These are phyloP conservation scores for Lentinula detonsa DNA, from an alignment of 768 basidiomycete species.

Conservation along the genomic window DNA sequence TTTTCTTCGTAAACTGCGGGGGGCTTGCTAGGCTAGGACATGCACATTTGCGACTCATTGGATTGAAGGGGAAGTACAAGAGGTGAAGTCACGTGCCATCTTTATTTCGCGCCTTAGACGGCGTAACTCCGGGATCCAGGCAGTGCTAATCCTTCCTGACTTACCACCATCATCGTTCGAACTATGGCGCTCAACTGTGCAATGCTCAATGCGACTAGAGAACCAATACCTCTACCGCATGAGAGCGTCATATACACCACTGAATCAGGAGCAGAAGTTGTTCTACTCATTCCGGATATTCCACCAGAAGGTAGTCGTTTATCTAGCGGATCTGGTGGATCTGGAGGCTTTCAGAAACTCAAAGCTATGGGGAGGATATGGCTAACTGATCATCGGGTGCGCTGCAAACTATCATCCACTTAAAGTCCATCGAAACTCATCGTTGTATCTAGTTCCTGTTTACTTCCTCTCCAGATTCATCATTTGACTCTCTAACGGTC, in stretches of 20 bases:
- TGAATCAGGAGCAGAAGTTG: slow-evolving; percentile 52
- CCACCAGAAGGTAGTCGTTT: slow-evolving; percentile 31
- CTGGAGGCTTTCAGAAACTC: slow-evolving; percentile 49
- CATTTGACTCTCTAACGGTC: slow-evolving; percentile 23
- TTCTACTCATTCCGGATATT: slow-evolving; percentile 50
- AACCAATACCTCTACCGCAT: slow-evolving; percentile 55
- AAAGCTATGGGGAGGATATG: slow-evolving; percentile 53
- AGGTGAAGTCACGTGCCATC: no score
- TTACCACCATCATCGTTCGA: no score
- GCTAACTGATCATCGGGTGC: slow-evolving; percentile 72
- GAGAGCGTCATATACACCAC: slow-evolving; percentile 55
- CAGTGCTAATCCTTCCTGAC: no score
- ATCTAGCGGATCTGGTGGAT: slow-evolving; percentile 33
- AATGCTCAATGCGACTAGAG: slow-evolving; percentile 49
- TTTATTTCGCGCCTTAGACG: no score
- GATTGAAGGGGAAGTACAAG: no score
- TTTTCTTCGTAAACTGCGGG: no score
- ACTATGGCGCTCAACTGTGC: slow-evolving; percentile 80
- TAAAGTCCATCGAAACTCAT: not conserved
- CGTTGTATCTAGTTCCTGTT: slow-evolving; percentile 37
- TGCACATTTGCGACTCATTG: no score
- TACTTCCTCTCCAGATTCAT: slow-evolving; percentile 15
- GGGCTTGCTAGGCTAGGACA: no score
- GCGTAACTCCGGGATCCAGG: no score
- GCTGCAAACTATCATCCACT: slow-evolving; percentile 12